Percentiles rank a stretch among this genome's conserved stretches.
Evolutionary conservation across 2,329 filamentous ascomycete species (phyloP).

Genomic region (Cytospora leucostoma): DNA sequence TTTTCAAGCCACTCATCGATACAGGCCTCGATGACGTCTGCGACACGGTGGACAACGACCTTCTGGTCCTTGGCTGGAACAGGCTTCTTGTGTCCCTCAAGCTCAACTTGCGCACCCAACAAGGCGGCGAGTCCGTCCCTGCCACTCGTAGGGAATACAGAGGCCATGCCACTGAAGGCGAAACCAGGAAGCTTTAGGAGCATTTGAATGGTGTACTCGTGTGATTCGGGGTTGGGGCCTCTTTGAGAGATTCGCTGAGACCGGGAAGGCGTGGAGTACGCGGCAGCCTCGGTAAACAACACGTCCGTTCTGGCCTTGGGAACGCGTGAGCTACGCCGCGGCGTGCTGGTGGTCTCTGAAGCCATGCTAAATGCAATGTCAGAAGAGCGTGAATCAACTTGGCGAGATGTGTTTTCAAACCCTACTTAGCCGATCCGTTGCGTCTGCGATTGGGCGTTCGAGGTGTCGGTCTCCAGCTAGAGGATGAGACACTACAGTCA

Average conservation of each 20-base stretch:
- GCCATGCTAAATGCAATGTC: not conserved
- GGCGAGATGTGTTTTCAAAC: not conserved
- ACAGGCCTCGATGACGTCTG: conserved; percentile 24
- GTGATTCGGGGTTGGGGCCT: not conserved
- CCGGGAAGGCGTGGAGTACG: not conserved
- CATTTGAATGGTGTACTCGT: conserved; percentile 11
- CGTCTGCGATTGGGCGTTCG: not conserved
- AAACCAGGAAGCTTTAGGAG: conserved; percentile 25
- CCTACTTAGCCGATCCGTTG: not conserved
- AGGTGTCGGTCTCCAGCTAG: not conserved
- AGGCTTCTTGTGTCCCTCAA: not conserved
- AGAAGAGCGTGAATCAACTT: not conserved
- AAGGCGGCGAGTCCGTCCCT: not conserved
- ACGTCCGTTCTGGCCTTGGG: not conserved
- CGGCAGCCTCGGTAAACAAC: not conserved
- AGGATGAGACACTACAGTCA: not conserved
- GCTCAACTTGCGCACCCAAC: conserved; percentile 13
- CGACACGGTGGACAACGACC: conserved; percentile 7
- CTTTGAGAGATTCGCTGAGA: not conserved
- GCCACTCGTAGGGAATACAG: not conserved
- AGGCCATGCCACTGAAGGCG: not conserved
- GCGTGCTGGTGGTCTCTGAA: conserved; percentile 1
- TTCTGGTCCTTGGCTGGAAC: conserved; percentile 15
- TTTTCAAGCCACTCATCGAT: conserved; percentile 25
- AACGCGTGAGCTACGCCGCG: conserved; percentile 6